Conservation (phyloP, 2,329 filamentous ascomycete species). For the Fusarium scirpi region DNA sequence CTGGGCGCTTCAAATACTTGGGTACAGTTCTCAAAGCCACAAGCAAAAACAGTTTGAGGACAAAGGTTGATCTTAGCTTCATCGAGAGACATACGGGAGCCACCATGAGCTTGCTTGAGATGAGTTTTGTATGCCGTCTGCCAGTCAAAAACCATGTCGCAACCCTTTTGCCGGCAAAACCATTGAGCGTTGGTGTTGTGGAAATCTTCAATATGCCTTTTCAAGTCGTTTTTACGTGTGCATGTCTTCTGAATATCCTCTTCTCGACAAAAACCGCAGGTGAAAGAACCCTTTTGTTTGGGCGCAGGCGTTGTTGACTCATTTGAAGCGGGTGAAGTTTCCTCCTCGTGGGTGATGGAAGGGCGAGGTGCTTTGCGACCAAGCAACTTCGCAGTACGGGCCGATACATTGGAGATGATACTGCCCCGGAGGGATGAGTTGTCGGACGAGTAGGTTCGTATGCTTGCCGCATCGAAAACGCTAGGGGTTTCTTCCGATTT, state of each 20-base stretch:
- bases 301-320: constrained; percentile 44
- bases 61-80: constrained; percentile 59
- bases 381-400: constrained; percentile 53
- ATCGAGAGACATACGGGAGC: constrained; percentile 56
- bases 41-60: constrained; percentile 62
- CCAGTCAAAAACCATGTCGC: constrained; percentile 61
- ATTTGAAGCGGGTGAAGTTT: constrained; percentile 41
- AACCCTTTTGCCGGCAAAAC: constrained; percentile 59
- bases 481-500: constrained; percentile 53
- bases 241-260: constrained; percentile 57
- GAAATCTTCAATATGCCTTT: constrained; percentile 62
- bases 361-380: constrained; percentile 47
- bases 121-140: constrained; percentile 62
- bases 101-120: constrained; percentile 59
- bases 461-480: constrained; percentile 53
- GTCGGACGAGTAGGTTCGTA: constrained; percentile 56
- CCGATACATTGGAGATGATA: constrained; percentile 57
- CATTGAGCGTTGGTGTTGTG: constrained; percentile 62
- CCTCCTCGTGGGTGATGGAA: constrained; percentile 43
- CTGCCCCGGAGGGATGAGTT: constrained; percentile 55
- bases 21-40: constrained; percentile 59
- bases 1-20: constrained; percentile 58
- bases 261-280: constrained; percentile 58
- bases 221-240: constrained; percentile 61
- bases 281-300: constrained; percentile 56